Base-by-base conservation (phyloP, 2,329 filamentous ascomycete species). In the Penicillium digitatum region DNA sequence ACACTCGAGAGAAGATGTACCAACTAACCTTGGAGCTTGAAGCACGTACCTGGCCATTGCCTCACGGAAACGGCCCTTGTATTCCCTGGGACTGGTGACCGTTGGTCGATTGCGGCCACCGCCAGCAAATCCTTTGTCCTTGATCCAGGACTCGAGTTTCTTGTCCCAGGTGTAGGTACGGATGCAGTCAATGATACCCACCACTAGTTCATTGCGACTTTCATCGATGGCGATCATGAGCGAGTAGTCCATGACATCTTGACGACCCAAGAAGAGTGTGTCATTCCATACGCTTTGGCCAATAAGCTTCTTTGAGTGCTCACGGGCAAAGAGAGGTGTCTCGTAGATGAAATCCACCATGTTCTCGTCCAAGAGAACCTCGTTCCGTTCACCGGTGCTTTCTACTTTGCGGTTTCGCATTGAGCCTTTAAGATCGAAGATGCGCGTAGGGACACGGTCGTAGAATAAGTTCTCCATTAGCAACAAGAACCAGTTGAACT, bases 261-360 rank as follows among this genome's bases (percentile, higher is more conserved):
- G 93, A 37, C 91, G 86, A 45, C 89, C 91, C 49, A 99, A 77
- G 77, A 97, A 99, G 27, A 99, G 79, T 1, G 95, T 99, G 70
- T 99, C 95, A 70, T 99, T 99, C 86, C 91, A 97, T 2, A 99
- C 92, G 10, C 89, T 94, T 49, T 89, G 89, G 59, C 90, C 85
- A 31, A 99, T 83, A 12, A 97, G 81, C 71, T 95, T 96, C 78
- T 96, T 96, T 24, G 90, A 93, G 74, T 99, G 93, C 72, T 99
- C 94, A 44, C 95, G 86, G 10, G 93, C 88, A 72, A 99, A 99
- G 16, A 99, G 81, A 0, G 94, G 95, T 2, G 90, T 95, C 71
- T 99, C 94, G 66, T 96, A 99, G 60, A 99, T 97, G 71, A 95
- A 97, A 72, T 99, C 95, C 10, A 99, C 94, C 82, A 99, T 94